These are phyloP conservation scores for Peniophora sp. DNA, from an alignment of 1,284 basidiomycete genomes.

Conservation along the genomic window DNA sequence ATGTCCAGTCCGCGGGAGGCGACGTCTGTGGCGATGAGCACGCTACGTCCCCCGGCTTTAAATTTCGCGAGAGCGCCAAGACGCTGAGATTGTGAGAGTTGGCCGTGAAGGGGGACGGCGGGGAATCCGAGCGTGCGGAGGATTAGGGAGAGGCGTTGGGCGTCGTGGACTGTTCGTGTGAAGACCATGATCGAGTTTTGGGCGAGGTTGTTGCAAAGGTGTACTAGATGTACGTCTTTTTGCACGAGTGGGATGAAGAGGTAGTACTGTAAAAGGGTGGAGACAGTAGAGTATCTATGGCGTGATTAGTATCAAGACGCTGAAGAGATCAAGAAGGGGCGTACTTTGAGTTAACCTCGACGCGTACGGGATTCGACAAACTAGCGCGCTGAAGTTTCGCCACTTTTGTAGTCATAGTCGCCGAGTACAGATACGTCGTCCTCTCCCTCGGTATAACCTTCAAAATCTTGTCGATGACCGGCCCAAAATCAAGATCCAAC, in stretches of 20 bases:
- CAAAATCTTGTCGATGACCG: conserved; percentile 95
- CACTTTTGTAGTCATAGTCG: conserved; percentile 99
- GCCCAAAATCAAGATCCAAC: conserved; percentile 96
- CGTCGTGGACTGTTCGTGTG: conserved; percentile 92
- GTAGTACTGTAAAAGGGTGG: conserved; percentile 93
- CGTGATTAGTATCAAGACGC: conserved; percentile 4
- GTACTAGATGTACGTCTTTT: conserved; percentile 90
- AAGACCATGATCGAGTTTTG: conserved; percentile 96
- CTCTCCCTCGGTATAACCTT: conserved; percentile 94
- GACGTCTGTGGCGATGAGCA: conserved; percentile 95
- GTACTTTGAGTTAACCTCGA: conserved; percentile 91
- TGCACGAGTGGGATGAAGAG: conserved; percentile 89
- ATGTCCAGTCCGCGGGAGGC: conserved; percentile 94
- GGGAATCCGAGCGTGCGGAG: conserved; percentile 90
- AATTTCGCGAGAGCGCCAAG: conserved; percentile 96
- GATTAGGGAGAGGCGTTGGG: conserved; percentile 83
- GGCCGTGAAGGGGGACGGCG: conserved; percentile 93
- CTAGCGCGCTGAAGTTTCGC: conserved; percentile 97
- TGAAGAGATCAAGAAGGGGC: conserved; percentile 17
- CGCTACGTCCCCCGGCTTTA: conserved; percentile 86
- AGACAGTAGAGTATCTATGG: conserved; percentile 90
- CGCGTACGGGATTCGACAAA: conserved; percentile 88
- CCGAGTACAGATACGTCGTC: conserved; percentile 95
- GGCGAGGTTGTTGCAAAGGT: conserved; percentile 84
- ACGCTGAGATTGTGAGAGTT: conserved; percentile 90